A percentile compares a stretch with the other conserved stretches of the same genome.
phyloP scores from a whole-genome alignment of 805 yeast genomes.

The Wickerhamomyces hampshirensis region DNA sequence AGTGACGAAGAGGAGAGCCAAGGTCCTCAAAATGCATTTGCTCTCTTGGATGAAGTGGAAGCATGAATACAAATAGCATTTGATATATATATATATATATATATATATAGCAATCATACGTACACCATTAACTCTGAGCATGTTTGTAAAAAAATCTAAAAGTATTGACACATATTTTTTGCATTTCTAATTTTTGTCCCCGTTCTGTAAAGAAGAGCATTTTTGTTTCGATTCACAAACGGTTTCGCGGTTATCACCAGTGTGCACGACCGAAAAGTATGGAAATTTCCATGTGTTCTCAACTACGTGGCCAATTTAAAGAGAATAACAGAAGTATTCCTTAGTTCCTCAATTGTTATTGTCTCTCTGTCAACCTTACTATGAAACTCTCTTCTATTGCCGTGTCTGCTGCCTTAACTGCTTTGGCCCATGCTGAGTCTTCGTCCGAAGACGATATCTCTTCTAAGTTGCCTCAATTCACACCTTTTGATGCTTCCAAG shows the following conservation, averaged over 20 bases:
- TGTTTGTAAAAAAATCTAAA: no score
- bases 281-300: not conserved
- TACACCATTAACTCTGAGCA: no score
- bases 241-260: no score
- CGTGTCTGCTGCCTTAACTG: conserved; percentile 21
- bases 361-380: no score
- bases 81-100: no score
- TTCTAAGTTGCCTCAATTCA: conserved; percentile 26
- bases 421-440: conserved; percentile 15
- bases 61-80: no score
- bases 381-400: conserved; percentile 23
- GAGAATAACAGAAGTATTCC: no score
- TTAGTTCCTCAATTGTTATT: no score
- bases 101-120: no score
- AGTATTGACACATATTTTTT: no score
- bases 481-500: conserved; percentile 31
- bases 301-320: conserved; percentile 4
- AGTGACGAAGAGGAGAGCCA: conserved; percentile 4
- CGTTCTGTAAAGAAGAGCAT: not conserved
- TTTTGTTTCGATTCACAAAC: no score
- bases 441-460: conserved; percentile 6
- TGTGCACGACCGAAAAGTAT: not conserved
- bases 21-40: conserved; percentile 23
- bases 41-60: conserved; percentile 29
- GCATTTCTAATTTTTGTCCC: no score